Evolutionary conservation across 2,329 filamentous ascomycete genomes (phyloP).

Genomic region (Botryotinia calthae): DNA sequence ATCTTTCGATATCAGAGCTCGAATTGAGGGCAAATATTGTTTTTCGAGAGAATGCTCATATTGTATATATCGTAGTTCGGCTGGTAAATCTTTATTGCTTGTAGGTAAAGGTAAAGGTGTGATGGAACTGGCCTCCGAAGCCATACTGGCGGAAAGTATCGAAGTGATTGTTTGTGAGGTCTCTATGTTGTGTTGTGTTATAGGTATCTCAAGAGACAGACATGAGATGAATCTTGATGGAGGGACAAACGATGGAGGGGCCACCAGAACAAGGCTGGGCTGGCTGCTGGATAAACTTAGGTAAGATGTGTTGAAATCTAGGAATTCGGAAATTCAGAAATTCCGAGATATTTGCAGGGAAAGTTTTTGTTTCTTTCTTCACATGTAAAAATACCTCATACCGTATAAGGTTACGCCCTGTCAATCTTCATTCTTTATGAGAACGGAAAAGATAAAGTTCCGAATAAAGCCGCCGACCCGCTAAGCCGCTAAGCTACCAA

Average conservation of each 20-base stretch:
- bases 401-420: not conserved
- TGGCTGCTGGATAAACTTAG: not conserved
- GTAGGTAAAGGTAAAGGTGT: not conserved
- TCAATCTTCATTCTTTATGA: not conserved
- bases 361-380: not conserved
- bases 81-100: slow-evolving; percentile 37
- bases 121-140: slow-evolving; percentile 15
- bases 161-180: not conserved
- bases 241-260: too few species aligned
- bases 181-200: too few species aligned
- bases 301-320: not conserved
- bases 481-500: not conserved
- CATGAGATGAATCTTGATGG: not conserved
- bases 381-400: not conserved
- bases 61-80: slow-evolving; percentile 57
- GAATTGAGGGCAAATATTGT: slow-evolving; percentile 77
- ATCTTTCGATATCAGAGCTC: slow-evolving; percentile 90
- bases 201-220: too few species aligned
- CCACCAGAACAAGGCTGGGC: not conserved
- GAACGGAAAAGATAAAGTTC: not conserved
- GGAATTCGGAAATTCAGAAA: not conserved
- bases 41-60: slow-evolving; percentile 61
- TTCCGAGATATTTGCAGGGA: not conserved
- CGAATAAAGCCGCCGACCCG: not conserved
- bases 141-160: slow-evolving; percentile 15